phyloP scores from a whole-genome alignment of 345 rosid genomes.

The Hypericum androsaemum region DNA sequence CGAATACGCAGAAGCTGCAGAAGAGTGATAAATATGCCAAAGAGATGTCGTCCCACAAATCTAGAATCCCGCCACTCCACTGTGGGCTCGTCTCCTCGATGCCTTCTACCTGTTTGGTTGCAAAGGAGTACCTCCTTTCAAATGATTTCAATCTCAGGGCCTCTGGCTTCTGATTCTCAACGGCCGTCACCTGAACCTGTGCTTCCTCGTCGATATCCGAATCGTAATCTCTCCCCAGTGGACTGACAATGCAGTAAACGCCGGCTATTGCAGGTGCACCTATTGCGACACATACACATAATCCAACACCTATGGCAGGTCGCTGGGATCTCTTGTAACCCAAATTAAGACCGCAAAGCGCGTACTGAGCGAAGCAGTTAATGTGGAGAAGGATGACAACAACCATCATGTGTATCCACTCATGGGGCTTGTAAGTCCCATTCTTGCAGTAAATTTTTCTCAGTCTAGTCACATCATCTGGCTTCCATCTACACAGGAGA shows the following conservation, averaged over 20 bases:
- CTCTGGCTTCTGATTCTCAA: slow-evolving; percentile 23
- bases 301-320: slow-evolving; percentile 76
- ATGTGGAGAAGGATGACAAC: slow-evolving; percentile 70
- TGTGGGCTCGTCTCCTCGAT: slow-evolving; percentile 38
- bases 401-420: slow-evolving; percentile 84
- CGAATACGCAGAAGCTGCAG: slow-evolving; percentile 82
- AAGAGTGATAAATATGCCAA: slow-evolving; percentile 72
- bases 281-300: slow-evolving; percentile 75
- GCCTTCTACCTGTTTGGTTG: slow-evolving; percentile 29
- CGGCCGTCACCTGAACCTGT: slow-evolving; percentile 23
- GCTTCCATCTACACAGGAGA: slow-evolving; percentile 73
- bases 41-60: slow-evolving; percentile 82
- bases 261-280: slow-evolving; percentile 87
- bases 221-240: slow-evolving; percentile 76
- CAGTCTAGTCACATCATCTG: slow-evolving; percentile 49
- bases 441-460: slow-evolving; percentile 79
- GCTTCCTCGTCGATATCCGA: slow-evolving; percentile 55
- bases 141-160: slow-evolving; percentile 20
- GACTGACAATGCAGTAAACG: slow-evolving; percentile 63
- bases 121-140: slow-evolving; percentile 67
- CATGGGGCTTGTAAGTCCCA: slow-evolving; percentile 80
- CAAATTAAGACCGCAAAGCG: slow-evolving; percentile 80
- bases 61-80: slow-evolving; percentile 87
- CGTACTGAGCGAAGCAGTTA: slow-evolving; percentile 94
- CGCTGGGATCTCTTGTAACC: slow-evolving; percentile 75